Conservation (phyloP, 2,329 filamentous ascomycete species). For the Leptoxyphium fumago region DNA sequence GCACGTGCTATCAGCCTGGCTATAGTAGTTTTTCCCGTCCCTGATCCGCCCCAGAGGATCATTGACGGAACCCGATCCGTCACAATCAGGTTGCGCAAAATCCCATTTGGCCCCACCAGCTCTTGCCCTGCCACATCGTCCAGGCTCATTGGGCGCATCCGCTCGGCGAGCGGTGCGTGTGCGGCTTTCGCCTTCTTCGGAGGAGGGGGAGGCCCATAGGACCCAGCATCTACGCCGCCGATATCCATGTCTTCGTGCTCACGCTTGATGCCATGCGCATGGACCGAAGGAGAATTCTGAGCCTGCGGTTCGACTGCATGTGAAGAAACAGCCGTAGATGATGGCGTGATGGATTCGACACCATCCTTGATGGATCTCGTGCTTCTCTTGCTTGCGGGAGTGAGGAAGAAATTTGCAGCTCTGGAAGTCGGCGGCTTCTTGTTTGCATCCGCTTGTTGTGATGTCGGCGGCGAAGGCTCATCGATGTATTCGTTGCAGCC, state of each 20-base stretch:
- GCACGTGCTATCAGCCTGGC: conserved; percentile 75
- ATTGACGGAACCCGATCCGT: conserved; percentile 78
- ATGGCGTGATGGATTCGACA: conserved; percentile 1
- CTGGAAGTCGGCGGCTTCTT: conserved; percentile 14
- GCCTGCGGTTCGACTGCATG: too few relatives aligned
- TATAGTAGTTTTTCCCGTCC: conserved; percentile 82
- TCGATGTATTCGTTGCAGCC: conserved; percentile 56
- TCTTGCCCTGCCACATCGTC: conserved; percentile 87
- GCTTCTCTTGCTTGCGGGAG: conserved; percentile 31
- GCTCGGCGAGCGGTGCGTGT: conserved; percentile 73
- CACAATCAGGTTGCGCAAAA: conserved; percentile 76
- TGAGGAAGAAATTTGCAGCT: conserved; percentile 41
- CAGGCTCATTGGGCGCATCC: conserved; percentile 73
- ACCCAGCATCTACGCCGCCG: background rate
- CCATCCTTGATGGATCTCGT: background rate
- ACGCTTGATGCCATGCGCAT: background rate
- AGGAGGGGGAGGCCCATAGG: background rate
- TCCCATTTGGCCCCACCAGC: conserved; percentile 69
- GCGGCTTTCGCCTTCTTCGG: conserved; percentile 38
- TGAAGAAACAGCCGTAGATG: too few relatives aligned
- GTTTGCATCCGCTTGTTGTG: conserved; percentile 21
- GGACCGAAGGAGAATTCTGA: too few relatives aligned
- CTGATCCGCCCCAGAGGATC: conserved; percentile 79
- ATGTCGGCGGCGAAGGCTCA: conserved; percentile 28
- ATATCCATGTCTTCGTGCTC: background rate